These are phyloP conservation scores for Blastocystis sp. DNA, from an alignment of 352 stramenopile genomes.

Conservation along the genomic window DNA sequence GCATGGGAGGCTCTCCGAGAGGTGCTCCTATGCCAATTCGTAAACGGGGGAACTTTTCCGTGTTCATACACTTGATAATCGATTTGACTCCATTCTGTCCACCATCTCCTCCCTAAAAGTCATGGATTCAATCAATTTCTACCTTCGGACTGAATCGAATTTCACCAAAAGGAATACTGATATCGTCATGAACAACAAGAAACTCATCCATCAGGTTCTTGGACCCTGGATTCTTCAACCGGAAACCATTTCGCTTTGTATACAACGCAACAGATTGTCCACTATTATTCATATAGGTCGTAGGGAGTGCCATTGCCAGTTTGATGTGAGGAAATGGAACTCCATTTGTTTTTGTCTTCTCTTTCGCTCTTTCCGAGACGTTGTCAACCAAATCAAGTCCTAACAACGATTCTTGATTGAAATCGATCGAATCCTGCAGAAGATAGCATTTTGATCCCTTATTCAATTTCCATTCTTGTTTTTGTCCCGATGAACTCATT, in stretches of 20 bases:
- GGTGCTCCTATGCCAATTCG: slow-evolving; percentile 48
- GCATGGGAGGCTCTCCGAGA: not conserved
- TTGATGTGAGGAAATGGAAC: slow-evolving; percentile 48
- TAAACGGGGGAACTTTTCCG: slow-evolving; percentile 57
- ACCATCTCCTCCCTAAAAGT: slow-evolving; percentile 7
- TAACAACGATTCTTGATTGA: slow-evolving; percentile 29
- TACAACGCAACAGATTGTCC: slow-evolving; percentile 40
- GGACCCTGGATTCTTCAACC: slow-evolving; percentile 18
- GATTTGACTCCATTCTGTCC: slow-evolving; percentile 62
- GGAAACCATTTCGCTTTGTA: slow-evolving; percentile 35
- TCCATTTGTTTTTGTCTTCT: slow-evolving; percentile 52
- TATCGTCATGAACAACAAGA: slow-evolving; percentile 58
- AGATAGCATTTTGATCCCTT: slow-evolving; percentile 49
- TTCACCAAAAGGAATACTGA: slow-evolving; percentile 52
- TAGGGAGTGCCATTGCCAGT: slow-evolving; percentile 21
- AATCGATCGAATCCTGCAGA: not conserved
- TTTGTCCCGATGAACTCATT: not conserved
- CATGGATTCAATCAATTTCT: not conserved
- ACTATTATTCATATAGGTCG: slow-evolving; percentile 61
- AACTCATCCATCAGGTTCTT: slow-evolving; percentile 58
- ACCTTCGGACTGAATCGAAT: slow-evolving; percentile 60
- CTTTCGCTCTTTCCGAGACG: slow-evolving; percentile 14
- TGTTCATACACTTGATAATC: slow-evolving; percentile 51
- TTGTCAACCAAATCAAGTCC: slow-evolving; percentile 52
- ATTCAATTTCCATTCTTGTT: slow-evolving; percentile 11